Percentiles rank a stretch among this genome's conserved stretches.
Evolutionary conservation across 2,329 filamentous ascomycete genomes (phyloP).

Genomic region (Elsinoe necatrix): DNA sequence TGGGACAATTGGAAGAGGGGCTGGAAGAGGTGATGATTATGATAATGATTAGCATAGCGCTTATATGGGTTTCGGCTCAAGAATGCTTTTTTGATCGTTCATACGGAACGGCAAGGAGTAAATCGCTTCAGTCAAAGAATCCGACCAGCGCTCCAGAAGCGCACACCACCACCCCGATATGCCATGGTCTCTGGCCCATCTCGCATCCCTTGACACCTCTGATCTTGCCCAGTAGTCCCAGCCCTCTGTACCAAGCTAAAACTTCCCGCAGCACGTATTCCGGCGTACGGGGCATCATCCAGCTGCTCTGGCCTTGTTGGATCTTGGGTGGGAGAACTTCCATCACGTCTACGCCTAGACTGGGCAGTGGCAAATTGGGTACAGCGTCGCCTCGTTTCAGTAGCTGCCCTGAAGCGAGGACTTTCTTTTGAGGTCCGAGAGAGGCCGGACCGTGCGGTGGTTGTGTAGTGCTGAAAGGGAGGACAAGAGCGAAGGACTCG

Average conservation of each 20-base stretch:
- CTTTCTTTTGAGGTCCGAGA: conserved; percentile 21
- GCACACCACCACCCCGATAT: conserved; percentile 63
- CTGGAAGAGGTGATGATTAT: conserved; percentile 1
- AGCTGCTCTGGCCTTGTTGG: conserved; percentile 6
- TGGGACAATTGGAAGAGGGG: no score
- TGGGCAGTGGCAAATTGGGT: conserved; percentile 19
- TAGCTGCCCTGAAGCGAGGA: conserved; percentile 36
- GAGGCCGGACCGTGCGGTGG: conserved; percentile 30
- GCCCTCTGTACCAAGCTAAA: conserved; percentile 56
- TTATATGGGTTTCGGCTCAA: no score
- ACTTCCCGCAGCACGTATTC: conserved; percentile 64
- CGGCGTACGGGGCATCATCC: conserved; percentile 19
- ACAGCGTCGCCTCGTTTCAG: conserved; percentile 32
- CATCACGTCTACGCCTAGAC: conserved; percentile 35
- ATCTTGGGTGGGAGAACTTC: conserved; percentile 16
- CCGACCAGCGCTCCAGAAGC: conserved; percentile 51
- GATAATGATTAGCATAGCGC: conserved; percentile 2
- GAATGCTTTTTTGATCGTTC: no score
- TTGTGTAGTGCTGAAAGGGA: conserved; percentile 44
- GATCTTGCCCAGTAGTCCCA: conserved; percentile 61
- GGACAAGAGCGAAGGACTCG: conserved; percentile 66
- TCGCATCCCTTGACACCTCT: conserved; percentile 52
- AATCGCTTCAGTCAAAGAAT: conserved; percentile 16
- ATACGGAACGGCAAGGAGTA: no score
- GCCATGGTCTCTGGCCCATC: conserved; percentile 63